A percentile compares a stretch with the other conserved stretches of the same genome.
phyloP scores from a whole-genome alignment of 2,329 filamentous ascomycete species.

The Phyllosticta ampelicida region DNA sequence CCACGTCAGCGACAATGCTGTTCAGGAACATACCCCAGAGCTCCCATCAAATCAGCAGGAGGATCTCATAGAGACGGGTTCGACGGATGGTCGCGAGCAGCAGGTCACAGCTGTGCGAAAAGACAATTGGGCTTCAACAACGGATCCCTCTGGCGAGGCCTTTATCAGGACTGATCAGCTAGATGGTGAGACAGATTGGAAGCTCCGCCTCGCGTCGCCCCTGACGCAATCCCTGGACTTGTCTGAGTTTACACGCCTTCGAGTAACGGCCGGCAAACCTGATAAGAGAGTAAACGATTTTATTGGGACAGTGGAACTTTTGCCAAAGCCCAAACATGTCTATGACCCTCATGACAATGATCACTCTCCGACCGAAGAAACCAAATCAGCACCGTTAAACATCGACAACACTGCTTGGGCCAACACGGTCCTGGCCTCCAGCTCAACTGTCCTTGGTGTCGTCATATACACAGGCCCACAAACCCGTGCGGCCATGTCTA shows the following conservation, averaged over 20 bases:
- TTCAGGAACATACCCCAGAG: conserved; percentile 3
- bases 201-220: conserved; percentile 76
- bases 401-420: conserved; percentile 99
- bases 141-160: conserved; percentile 56
- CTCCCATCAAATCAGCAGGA: conserved; percentile 13
- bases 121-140: conserved; percentile 12
- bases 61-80: conserved; percentile 13
- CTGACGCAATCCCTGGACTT: conserved; percentile 69
- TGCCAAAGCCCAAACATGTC: conserved; percentile 42
- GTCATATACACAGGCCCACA: conserved; percentile 93
- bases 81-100: conserved; percentile 1
- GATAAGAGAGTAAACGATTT: conserved; percentile 95
- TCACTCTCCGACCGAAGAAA: conserved; percentile 13
- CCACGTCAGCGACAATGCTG: conserved; percentile 33
- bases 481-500: conserved; percentile 87
- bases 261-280: conserved; percentile 75
- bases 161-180: conserved; percentile 97
- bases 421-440: conserved; percentile 92
- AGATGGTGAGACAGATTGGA: conserved; percentile 98
- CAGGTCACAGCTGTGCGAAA: conserved; percentile 9
- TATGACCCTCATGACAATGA: conserved; percentile 30
- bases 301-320: conserved; percentile 72
- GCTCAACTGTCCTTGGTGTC: conserved; percentile 75
- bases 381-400: conserved; percentile 60
- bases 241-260: conserved; percentile 55